Conservation (phyloP, 2,329 filamentous ascomycete genomes). For the Apiospora arundinis region DNA sequence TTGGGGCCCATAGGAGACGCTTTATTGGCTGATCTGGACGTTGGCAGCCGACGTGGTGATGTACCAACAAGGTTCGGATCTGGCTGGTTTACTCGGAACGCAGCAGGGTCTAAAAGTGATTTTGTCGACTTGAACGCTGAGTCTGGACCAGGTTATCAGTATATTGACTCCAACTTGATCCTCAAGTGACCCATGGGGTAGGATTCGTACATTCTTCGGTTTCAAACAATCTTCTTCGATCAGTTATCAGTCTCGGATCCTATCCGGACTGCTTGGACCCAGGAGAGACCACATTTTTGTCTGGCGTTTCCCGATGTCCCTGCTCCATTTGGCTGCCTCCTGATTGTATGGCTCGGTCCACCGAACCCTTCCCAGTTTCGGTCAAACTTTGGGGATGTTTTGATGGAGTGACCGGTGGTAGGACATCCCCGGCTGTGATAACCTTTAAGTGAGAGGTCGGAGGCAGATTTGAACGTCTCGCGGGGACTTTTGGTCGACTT, state of each 20-base stretch:
- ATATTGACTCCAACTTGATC: conserved; percentile 1
- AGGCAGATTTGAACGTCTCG: neutral
- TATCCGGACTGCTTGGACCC: conserved; percentile 31
- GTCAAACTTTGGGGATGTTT: neutral
- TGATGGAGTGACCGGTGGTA: neutral
- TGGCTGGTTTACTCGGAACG: conserved; percentile 19
- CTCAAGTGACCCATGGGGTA: conserved; percentile 23
- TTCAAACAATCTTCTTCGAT: conserved; percentile 43
- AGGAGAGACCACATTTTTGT: conserved; percentile 26
- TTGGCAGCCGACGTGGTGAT: conserved; percentile 24
- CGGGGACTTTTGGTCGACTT: conserved; percentile 20
- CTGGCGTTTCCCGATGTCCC: conserved; percentile 16
- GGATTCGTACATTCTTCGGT: conserved; percentile 31
- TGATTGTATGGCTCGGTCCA: neutral
- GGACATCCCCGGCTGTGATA: neutral
- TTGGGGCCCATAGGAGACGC: neutral
- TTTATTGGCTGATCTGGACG: conserved; percentile 25
- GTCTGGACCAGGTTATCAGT: conserved; percentile 23
- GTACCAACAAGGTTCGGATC: conserved; percentile 1
- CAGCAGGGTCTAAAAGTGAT: conserved; percentile 21
- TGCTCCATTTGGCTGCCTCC: conserved; percentile 22
- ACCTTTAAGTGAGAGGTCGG: neutral
- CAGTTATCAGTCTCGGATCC: conserved; percentile 38
- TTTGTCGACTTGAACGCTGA: conserved; percentile 25
- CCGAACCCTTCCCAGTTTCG: neutral